Percentiles rank a stretch among this genome's conserved stretches.
These are phyloP conservation scores for Pholiota molesta DNA, from an alignment of 768 basidiomycete genomes.

Conservation along the genomic window DNA sequence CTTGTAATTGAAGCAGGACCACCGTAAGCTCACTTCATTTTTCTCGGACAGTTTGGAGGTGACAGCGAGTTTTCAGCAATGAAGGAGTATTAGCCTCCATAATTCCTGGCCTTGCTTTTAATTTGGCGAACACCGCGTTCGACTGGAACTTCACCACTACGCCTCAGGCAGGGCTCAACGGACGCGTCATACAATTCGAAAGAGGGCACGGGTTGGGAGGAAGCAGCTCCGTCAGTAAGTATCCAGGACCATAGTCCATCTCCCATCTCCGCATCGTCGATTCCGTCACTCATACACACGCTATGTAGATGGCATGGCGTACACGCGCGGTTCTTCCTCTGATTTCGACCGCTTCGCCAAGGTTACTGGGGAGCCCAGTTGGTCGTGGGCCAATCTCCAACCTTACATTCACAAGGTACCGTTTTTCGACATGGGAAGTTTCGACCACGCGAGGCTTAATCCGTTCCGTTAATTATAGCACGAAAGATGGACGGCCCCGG, in stretches of 20 bases:
- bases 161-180: conserved; percentile 26
- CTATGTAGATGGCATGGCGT: conserved; percentile 28
- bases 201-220: conserved; percentile 33
- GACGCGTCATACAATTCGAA: conserved; percentile 22
- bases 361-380: conserved; percentile 48
- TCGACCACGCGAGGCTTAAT: not conserved
- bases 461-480: conserved; percentile 9
- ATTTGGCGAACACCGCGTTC: conserved; percentile 11
- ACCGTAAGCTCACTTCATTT: conserved; percentile 40
- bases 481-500: conserved; percentile 21
- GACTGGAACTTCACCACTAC: conserved; percentile 32
- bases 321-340: conserved; percentile 35
- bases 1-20: conserved; percentile 57
- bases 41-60: not conserved
- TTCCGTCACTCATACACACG: conserved; percentile 1
- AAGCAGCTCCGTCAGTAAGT: conserved; percentile 26
- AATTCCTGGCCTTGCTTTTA: conserved; percentile 16
- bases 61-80: conserved; percentile 3
- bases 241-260: too few relatives aligned
- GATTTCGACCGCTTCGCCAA: conserved; percentile 60
- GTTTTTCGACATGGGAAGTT: not conserved
- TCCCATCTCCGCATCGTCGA: not conserved
- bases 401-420: conserved; percentile 22
- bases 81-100: conserved; percentile 20
- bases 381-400: conserved; percentile 42